Evolutionary conservation across 179 eudicot species (phyloP).

Genomic region (Beta lomatogona): DNA sequence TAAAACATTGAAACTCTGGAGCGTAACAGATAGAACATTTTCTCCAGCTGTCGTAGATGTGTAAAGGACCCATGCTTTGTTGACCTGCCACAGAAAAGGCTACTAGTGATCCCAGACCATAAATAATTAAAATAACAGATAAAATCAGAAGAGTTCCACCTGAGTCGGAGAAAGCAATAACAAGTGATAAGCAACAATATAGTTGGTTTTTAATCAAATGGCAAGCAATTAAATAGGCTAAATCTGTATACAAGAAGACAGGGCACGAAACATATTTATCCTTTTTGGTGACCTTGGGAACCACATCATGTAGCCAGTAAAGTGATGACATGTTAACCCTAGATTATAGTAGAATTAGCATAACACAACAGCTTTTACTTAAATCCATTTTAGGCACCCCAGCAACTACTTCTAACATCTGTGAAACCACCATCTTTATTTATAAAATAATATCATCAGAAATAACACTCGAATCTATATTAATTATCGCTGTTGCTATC

Average conservation of each 20-base stretch:
- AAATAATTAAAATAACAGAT: not conserved
- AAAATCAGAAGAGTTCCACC: not conserved
- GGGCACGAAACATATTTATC: not conserved
- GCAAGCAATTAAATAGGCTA: not conserved
- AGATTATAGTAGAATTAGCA: not conserved
- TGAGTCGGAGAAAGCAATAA: not conserved
- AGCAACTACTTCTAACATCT: not conserved
- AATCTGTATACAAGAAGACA: not conserved
- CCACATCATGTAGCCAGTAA: too few species aligned
- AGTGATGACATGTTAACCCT: too few species aligned
- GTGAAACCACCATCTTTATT: not conserved
- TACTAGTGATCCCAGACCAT: not conserved
- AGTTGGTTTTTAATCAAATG: not conserved
- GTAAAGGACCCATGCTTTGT: constrained; percentile 84
- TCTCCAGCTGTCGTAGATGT: constrained; percentile 70
- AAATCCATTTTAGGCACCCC: not conserved
- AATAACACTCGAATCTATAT: not conserved
- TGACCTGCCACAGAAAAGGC: constrained; percentile 49
- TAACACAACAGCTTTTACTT: not conserved
- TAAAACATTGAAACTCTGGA: constrained; percentile 76
- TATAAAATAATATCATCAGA: not conserved
- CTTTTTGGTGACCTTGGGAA: too few species aligned
- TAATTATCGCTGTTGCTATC: not conserved
- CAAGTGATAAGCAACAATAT: not conserved
- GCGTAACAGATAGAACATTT: constrained; percentile 75